Percentiles rank a stretch among this genome's conserved stretches.
Conservation (phyloP, 345 rosid species). For the Populus simonii region DNA sequence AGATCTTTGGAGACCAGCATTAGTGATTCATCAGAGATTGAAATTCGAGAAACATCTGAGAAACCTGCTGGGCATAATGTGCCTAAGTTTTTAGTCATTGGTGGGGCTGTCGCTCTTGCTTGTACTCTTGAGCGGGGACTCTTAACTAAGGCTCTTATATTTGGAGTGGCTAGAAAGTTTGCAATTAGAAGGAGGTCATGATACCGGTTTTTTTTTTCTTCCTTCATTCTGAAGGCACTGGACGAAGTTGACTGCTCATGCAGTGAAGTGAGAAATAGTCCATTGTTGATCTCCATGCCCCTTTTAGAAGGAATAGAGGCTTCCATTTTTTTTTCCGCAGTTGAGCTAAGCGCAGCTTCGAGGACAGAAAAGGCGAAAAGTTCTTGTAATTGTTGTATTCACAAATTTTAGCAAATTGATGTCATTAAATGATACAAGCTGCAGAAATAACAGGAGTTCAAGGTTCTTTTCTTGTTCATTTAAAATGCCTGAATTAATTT, state of each 20-base stretch:
- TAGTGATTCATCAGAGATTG: conserved; percentile 29
- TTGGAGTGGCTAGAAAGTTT: conserved; percentile 89
- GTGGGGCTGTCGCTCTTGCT: conserved; percentile 91
- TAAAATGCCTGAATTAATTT: not conserved
- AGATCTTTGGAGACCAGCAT: conserved; percentile 45
- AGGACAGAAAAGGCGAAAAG: conserved; percentile 4
- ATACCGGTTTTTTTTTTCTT: conserved; percentile 3
- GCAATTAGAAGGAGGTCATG: conserved; percentile 79
- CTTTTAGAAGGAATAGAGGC: conserved; percentile 1
- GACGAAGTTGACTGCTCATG: not conserved
- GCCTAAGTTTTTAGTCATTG: conserved; percentile 64
- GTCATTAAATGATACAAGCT: conserved; percentile 18
- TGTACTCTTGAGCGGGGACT: conserved; percentile 85
- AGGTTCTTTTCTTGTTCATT: not conserved
- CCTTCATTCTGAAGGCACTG: conserved; percentile 9
- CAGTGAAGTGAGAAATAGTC: conserved; percentile 13
- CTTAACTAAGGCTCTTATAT: conserved; percentile 84
- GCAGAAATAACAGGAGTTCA: conserved; percentile 3
- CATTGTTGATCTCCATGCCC: conserved; percentile 7
- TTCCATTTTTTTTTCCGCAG: conserved; percentile 1
- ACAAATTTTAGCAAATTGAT: conserved; percentile 1
- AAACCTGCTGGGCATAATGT: conserved; percentile 48
- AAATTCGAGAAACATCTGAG: conserved; percentile 27
- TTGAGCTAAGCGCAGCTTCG: conserved; percentile 17
- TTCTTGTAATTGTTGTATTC: conserved; percentile 14